Evolutionary conservation across 2,329 filamentous ascomycete genomes (phyloP), one percentile per base, ranked within the genome.

Genomic region (Fusarium sp.): DNA sequence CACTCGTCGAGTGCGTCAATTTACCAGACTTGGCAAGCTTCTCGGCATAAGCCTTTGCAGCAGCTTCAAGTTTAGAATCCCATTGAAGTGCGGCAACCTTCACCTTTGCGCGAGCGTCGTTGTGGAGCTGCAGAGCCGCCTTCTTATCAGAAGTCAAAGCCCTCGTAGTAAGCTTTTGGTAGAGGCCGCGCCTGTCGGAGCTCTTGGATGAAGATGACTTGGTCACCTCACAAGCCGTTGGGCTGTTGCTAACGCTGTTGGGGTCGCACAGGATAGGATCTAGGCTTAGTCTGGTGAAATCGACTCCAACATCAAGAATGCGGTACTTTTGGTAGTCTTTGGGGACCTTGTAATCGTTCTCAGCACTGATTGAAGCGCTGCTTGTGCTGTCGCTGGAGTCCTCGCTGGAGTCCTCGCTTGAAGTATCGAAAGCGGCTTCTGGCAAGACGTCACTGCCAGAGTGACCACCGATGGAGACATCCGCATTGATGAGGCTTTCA

Each of bases 81-180:
- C 73, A 75, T 1, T 48, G 18, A 1, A 75, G 49, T 0, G 45
- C 24, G 24, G 53, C 57, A 14, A 72, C 38, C 11, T 67, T 69
- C 24, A 68, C 72, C 36, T 66, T 69, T 2, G 33, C 20, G 2
- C 73, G 69, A 10, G 67, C 68, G 5, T 22, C 59, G 3, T 75
- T 75, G 13, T 75, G 73, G 6, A 60, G 39, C 4, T 52, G 50
- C 1, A 75, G 22, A 0, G 61, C 65, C 15, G 59, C 58, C 13
- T 40, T 53, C 46, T 74, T 60, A 4, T 74, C 73, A 6, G 63
- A 50, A 5, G 26, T 62, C 24, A 75, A 44, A 0, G 66, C 71
- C 14, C 71, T 51, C 1, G 61, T n/a, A 18, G 53, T 38, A 1
- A 72, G 28, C 1, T 15, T 26, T 9, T 51, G 13, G 3, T 44